Evolutionary conservation across 129 eudicot genomes (phyloP), one percentile per base, ranked within the genome.

Genomic region (Silybum marianum): DNA sequence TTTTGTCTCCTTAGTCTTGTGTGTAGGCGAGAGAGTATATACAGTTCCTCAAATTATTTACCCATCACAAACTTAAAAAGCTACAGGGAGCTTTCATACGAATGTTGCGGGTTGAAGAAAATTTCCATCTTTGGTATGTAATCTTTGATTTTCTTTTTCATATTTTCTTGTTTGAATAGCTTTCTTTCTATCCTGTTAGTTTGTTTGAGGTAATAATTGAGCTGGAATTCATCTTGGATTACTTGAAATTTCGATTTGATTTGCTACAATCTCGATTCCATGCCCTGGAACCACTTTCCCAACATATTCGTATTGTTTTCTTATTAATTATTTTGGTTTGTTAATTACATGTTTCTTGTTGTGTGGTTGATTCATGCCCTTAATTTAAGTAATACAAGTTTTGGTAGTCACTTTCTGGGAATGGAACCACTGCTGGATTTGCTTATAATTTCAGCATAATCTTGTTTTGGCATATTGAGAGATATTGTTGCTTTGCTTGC

Each of bases 41-140:
- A 12, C 58, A 14, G 13, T 7, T 14, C 67, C 78, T 74, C 32
- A 11, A 67, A 3, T 67, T 67, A 68, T 25, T 78, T 71, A 32
- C 30, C 30, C 30, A 26, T 26, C 30, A 26, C 30, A 26, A 26
- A 26, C 2, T 26, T 26, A 26, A 26, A 32, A 32, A 32, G 0
- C 36, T 39, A 18, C 7, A 38, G 18, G 36, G 3, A 42, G 4
- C 13, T 68, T 68, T 48, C 21, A 80, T 36, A 51, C 21, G 40
- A 7, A 5, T 68, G 67, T 69, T 70, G 28, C 65, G 10, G 24
- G 7, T 70, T 79, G 30, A 72, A 72, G 9, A 72, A 72, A 80
- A 60, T 80, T 80, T 66, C 84, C 40, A 9, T 76, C 63, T 83
- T 83, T 83, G 51, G 73, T 82, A 75, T 76, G 71, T 51, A 68